Conservation (phyloP, 257 asterid genomes). For the Marsdenia floribunda region DNA sequence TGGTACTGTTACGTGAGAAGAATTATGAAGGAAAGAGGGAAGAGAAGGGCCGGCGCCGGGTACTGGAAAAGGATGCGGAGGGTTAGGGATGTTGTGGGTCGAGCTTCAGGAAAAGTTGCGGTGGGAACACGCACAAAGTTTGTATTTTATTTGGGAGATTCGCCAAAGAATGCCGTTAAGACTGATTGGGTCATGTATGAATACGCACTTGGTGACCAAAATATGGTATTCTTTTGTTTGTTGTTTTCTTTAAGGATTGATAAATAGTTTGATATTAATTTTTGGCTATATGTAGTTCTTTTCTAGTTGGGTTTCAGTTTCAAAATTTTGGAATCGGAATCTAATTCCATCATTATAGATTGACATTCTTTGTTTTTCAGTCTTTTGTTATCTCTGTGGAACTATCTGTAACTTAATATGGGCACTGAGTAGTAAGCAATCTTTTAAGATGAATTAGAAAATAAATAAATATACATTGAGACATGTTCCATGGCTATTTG, state of each 20-base stretch:
- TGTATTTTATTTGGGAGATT: constrained; percentile 32
- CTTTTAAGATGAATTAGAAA: not conserved
- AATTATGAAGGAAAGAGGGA: constrained; percentile 19
- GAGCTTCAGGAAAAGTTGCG: constrained; percentile 26
- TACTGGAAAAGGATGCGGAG: constrained; percentile 32
- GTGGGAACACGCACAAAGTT: constrained; percentile 34
- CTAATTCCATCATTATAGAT: not conserved
- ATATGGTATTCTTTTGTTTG: constrained; percentile 22
- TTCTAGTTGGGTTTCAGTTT: not conserved
- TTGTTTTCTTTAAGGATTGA: not conserved
- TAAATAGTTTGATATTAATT: not conserved
- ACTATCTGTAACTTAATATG: not conserved
- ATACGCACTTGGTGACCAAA: constrained; percentile 26
- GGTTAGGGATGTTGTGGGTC: constrained; percentile 28
- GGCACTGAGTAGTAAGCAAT: not conserved
- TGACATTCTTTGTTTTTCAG: not conserved
- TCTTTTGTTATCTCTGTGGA: not conserved
- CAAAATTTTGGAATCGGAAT: not conserved
- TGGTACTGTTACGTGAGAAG: constrained; percentile 36
- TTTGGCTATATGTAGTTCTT: not conserved
- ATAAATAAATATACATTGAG: no score
- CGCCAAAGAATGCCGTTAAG: constrained; percentile 20
- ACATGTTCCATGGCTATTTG: not conserved
- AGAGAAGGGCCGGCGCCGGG: constrained; percentile 31
- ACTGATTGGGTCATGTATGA: constrained; percentile 44